phyloP scores from a whole-genome alignment of 2,329 filamentous ascomycete genomes.

The Colletotrichum lupini region DNA sequence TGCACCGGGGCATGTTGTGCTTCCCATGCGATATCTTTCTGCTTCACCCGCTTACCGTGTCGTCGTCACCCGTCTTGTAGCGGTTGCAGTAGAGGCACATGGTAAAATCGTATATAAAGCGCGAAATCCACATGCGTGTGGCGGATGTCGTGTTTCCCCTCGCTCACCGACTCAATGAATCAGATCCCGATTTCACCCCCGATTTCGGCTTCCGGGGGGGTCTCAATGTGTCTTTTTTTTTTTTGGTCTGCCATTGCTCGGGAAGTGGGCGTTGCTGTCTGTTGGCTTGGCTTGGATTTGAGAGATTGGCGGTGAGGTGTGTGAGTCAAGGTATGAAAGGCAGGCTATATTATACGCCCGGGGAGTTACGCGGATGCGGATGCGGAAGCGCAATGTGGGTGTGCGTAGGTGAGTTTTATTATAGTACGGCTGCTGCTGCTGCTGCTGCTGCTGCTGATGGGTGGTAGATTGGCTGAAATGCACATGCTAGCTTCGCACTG shows the following conservation, averaged over 20 bases:
- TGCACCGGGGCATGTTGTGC: neutral
- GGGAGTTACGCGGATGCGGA: neutral
- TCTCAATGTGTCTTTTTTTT: too few species aligned
- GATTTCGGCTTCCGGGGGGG: too few species aligned
- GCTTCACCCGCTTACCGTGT: neutral
- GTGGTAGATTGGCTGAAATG: neutral
- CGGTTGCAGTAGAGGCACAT: too few species aligned
- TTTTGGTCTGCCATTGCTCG: neutral
- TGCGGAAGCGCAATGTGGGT: neutral
- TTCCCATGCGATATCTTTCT: neutral
- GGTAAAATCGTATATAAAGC: neutral
- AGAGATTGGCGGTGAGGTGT: conserved; percentile 22
- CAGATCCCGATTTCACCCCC: too few species aligned
- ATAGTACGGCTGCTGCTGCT: neutral
- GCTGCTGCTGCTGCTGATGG: neutral
- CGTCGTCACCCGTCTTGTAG: neutral
- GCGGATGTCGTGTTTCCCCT: neutral
- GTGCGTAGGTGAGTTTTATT: neutral
- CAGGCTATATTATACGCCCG: neutral
- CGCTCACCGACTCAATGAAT: neutral
- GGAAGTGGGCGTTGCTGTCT: neutral
- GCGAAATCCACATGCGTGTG: neutral
- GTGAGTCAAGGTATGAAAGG: neutral
- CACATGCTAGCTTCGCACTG: neutral
- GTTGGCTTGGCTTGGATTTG: neutral